Conservation (phyloP, 2,329 filamentous ascomycete genomes). For the Hymenoscyphus scutula region DNA sequence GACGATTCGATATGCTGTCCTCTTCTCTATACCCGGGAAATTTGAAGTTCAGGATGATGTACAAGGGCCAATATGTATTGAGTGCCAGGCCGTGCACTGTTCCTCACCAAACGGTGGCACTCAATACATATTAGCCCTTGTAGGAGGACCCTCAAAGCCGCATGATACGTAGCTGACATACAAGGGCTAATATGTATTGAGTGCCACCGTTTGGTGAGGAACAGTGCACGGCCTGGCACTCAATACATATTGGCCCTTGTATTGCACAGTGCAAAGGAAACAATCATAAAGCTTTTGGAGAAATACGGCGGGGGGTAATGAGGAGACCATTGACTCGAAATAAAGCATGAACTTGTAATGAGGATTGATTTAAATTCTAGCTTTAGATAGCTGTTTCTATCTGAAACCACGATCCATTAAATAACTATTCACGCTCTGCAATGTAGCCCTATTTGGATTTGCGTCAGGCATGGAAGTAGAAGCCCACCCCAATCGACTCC, state of each 20-base stretch:
- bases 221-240: too few species aligned
- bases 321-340: background rate
- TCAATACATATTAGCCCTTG: too few species aligned
- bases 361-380: too few species aligned
- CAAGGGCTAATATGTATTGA: too few species aligned
- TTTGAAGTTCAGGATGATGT: background rate
- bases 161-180: too few species aligned
- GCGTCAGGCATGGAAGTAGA: constrained; percentile 74
- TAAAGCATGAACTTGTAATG: too few species aligned
- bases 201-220: too few species aligned
- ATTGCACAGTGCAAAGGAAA: background rate
- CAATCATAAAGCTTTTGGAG: background rate
- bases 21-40: background rate
- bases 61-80: too few species aligned
- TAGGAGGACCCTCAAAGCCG: too few species aligned
- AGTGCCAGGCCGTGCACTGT: too few species aligned
- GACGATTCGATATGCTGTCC: background rate
- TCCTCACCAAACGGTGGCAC: too few species aligned
- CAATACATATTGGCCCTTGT: too few species aligned
- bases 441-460: constrained; percentile 78
- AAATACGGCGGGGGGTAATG: background rate
- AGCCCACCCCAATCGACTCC: constrained; percentile 75
- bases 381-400: background rate
- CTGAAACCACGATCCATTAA: constrained; percentile 56
- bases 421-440: constrained; percentile 90